Evolutionary conservation across 371 early-diverging fungal genomes (phyloP).

Genomic region (Furculomyces boomerangus): DNA sequence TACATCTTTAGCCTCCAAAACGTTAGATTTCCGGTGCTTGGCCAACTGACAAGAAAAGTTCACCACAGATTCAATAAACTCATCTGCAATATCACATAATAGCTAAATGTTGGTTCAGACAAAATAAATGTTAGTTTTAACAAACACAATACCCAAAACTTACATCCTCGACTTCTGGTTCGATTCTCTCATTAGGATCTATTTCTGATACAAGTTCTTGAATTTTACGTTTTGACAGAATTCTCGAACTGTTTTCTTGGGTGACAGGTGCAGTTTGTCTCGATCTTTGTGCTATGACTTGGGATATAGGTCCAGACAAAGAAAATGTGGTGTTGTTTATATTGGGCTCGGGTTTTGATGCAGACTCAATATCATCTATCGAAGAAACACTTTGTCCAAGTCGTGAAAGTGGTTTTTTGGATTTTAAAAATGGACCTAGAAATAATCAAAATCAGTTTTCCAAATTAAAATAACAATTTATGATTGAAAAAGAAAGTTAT

Average conservation of each 20-base stretch:
- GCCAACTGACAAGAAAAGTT: conserved; percentile 72
- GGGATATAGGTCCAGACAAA: conserved; percentile 2
- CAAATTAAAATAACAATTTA: neutral
- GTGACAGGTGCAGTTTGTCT: neutral
- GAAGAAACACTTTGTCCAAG: neutral
- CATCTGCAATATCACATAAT: conserved; percentile 70
- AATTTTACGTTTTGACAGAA: conserved; percentile 66
- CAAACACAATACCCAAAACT: neutral
- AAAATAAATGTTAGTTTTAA: neutral
- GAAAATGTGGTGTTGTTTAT: neutral
- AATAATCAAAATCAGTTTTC: neutral
- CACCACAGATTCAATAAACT: conserved; percentile 80
- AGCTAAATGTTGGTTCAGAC: neutral
- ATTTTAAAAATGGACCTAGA: too few species aligned
- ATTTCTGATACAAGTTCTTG: conserved; percentile 75
- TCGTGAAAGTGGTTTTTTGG: neutral
- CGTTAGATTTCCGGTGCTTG: conserved; percentile 69
- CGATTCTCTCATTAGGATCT: conserved; percentile 66
- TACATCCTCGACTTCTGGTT: conserved; percentile 80
- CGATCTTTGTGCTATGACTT: conserved; percentile 1
- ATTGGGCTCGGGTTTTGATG: neutral
- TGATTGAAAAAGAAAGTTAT: too few species aligned
- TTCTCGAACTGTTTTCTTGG: conserved; percentile 14
- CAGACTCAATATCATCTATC: neutral
- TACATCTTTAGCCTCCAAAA: conserved; percentile 76